Percentiles rank a stretch among this genome's conserved stretches.
These are phyloP conservation scores for Leccinum variicolor DNA, from an alignment of 768 basidiomycete genomes.

Conservation along the genomic window DNA sequence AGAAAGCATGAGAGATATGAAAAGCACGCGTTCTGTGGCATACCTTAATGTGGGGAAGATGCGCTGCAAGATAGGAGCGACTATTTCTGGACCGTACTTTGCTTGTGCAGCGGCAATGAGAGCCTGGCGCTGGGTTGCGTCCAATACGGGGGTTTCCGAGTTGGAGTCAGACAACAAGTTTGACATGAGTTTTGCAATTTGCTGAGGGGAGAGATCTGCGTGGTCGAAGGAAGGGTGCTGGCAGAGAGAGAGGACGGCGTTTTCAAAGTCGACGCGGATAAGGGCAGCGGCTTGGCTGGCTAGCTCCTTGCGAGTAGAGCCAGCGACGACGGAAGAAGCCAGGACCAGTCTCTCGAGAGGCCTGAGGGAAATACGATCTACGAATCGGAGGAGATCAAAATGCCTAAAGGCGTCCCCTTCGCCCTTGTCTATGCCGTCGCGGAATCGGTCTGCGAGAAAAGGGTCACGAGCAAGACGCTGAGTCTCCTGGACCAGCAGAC, in stretches of 20 bases:
- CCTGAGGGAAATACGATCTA: slow-evolving; percentile 75
- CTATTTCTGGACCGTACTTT: slow-evolving; percentile 77
- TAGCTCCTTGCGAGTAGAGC: slow-evolving; percentile 58
- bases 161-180: slow-evolving; percentile 73
- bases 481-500: slow-evolving; percentile 82
- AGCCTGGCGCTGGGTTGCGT: slow-evolving; percentile 69
- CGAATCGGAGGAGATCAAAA: slow-evolving; percentile 81
- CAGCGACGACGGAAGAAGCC: slow-evolving; percentile 67
- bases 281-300: slow-evolving; percentile 58
- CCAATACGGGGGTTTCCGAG: slow-evolving; percentile 68
- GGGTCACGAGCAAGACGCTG: slow-evolving; percentile 90
- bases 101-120: slow-evolving; percentile 71
- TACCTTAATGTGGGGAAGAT: slow-evolving; percentile 76
- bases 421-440: slow-evolving; percentile 85
- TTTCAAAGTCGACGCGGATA: slow-evolving; percentile 77
- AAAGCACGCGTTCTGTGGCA: slow-evolving; percentile 18
- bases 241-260: slow-evolving; percentile 69
- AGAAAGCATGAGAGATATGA: slow-evolving; percentile 12
- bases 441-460: slow-evolving; percentile 84
- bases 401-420: slow-evolving; percentile 81
- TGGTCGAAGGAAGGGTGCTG: slow-evolving; percentile 82
- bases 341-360: slow-evolving; percentile 79
- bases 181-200: slow-evolving; percentile 74
- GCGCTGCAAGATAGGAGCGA: slow-evolving; percentile 69
- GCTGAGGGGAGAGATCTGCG: slow-evolving; percentile 69